phyloP scores from a whole-genome alignment of 1,139 yeast genomes.

The Debaryomyces nepalensis region DNA sequence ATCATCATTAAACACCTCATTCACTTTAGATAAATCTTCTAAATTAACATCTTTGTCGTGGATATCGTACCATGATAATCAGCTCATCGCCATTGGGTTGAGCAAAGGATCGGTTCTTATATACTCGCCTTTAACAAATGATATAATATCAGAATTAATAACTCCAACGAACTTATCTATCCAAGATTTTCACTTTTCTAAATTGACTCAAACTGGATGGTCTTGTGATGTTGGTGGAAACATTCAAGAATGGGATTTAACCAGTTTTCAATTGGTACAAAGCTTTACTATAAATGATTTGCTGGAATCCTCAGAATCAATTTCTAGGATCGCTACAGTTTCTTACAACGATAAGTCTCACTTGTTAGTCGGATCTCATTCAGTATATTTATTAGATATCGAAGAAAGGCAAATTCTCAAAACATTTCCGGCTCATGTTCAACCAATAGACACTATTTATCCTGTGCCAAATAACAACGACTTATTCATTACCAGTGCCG shows the following conservation, averaged over 20 bases:
- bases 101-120: constrained; percentile 67
- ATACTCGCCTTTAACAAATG: constrained; percentile 70
- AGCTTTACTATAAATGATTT: constrained; percentile 48
- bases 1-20: constrained; percentile 42
- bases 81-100: constrained; percentile 64
- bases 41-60: constrained; percentile 60
- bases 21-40: constrained; percentile 59
- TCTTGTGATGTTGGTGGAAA: constrained; percentile 66
- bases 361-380: constrained; percentile 67
- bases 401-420: constrained; percentile 39
- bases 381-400: constrained; percentile 56
- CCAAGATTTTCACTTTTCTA: constrained; percentile 54
- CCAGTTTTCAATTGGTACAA: constrained; percentile 43
- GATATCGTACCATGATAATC: constrained; percentile 49
- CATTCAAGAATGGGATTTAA: constrained; percentile 67
- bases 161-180: constrained; percentile 58
- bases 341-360: constrained; percentile 43
- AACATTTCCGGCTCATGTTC: constrained; percentile 75
- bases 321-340: constrained; percentile 41
- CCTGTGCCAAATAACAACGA: constrained; percentile 42
- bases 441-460: constrained; percentile 57
- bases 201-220: constrained; percentile 56
- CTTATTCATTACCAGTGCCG: constrained; percentile 68
- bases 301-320: constrained; percentile 38
- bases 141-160: constrained; percentile 54